Base-by-base conservation (phyloP, 768 basidiomycete species). In the Postia placenta region DNA sequence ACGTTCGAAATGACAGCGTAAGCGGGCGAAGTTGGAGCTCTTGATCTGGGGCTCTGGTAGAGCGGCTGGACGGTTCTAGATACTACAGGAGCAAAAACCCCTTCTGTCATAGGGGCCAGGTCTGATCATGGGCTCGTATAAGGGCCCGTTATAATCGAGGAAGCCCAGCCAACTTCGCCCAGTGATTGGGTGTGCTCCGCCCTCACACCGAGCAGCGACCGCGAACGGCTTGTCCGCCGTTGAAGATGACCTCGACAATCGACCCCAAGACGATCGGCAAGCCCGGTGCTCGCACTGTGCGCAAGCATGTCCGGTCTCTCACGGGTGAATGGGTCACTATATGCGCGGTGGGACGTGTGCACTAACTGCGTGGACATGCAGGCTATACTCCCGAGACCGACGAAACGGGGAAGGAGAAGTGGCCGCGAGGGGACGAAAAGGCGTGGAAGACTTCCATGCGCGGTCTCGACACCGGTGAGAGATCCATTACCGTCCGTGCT, bases 321-420 rank as follows among this genome's bases (percentile, higher is more conserved):
- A 68, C 67, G 19, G 66, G 66, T 65, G 37, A 44, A 33, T 39
- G 6, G 38, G 19, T 22, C 38, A 6, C 15, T n/a, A 35, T 35
- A n/a, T n/a, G n/a, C n/a, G n/a, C n/a, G n/a, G n/a, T n/a, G n/a
- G n/a, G n/a, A n/a, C n/a, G 11, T 35, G 45, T 33, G 11, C 45
- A 37, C 45, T 30, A 26, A 42, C 23, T 20, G 36, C 26, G 7
- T 24, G 4, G n/a, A 33, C 15, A 11, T 15, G n/a, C 52, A 92
- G 89, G 85, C 14, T 91, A 89, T 60, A 67, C 84, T 2, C 86
- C 89, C 3, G 89, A 92, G 64, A 78, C 77, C 39, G 87, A 91
- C 59, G 81, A 75, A 2, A 64, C 73, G 39, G 89, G 89, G 27
- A 83, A 87, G 62, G 89, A 91, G 63, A 83, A 84, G 66, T 92